A percentile compares a stretch with the other conserved stretches of the same genome.
Conservation (phyloP, 352 stramenopile species). For the Peronospora belbahrii region DNA sequence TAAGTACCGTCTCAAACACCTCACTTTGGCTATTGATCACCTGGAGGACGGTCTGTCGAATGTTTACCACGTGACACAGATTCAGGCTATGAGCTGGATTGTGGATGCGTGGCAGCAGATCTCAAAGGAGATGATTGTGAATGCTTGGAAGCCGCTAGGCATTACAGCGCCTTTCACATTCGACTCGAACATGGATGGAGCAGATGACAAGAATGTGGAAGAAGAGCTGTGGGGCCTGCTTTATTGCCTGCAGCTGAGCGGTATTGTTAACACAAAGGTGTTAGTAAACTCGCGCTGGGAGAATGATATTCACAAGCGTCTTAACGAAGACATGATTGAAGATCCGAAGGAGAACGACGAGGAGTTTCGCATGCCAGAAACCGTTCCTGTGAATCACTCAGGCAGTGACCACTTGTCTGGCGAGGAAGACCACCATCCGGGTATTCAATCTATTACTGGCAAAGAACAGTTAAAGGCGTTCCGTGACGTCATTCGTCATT, state of each 20-base stretch:
- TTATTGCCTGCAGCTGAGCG: slow-evolving; percentile 80
- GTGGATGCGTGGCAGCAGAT: slow-evolving; percentile 77
- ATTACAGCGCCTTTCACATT: slow-evolving; percentile 59
- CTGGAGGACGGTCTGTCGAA: slow-evolving; percentile 68
- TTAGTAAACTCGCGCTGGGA: slow-evolving; percentile 85
- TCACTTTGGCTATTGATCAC: slow-evolving; percentile 78
- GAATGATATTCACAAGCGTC: slow-evolving; percentile 84
- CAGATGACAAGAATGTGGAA: slow-evolving; percentile 81
- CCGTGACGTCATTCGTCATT: slow-evolving; percentile 78
- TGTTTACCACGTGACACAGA: slow-evolving; percentile 77
- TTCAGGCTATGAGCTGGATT: slow-evolving; percentile 84
- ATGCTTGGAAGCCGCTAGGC: slow-evolving; percentile 70
- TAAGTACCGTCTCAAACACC: slow-evolving; percentile 81
- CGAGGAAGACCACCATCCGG: slow-evolving; percentile 30
- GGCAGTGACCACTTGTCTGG: slow-evolving; percentile 17
- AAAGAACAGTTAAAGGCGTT: slow-evolving; percentile 85
- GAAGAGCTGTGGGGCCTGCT: slow-evolving; percentile 81
- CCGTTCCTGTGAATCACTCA: slow-evolving; percentile 27
- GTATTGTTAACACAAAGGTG: slow-evolving; percentile 82
- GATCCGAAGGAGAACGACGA: slow-evolving; percentile 74
- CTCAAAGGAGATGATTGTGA: slow-evolving; percentile 67
- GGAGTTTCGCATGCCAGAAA: slow-evolving; percentile 72
- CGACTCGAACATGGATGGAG: slow-evolving; percentile 40
- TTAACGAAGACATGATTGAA: slow-evolving; percentile 86
- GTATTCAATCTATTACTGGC: slow-evolving; percentile 37